Evolutionary conservation across 805 yeast species (phyloP), one percentile per base, ranked within the genome.

Genomic region (Wickerhamomyces canadensis): DNA sequence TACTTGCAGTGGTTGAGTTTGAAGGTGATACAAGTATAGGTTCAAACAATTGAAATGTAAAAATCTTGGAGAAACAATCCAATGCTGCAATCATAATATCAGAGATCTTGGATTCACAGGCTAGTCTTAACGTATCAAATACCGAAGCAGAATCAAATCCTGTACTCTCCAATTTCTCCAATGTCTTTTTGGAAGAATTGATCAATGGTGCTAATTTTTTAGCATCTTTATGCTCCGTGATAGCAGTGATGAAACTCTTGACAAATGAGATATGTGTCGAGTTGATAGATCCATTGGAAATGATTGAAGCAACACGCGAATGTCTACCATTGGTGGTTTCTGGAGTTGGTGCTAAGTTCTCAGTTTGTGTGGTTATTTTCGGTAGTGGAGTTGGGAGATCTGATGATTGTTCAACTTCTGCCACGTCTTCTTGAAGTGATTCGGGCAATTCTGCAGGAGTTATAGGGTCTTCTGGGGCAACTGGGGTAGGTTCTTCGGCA

Each of bases 51-150:
- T 87, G 82, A 55, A 85, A 86, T n/a, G 94, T 84, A 58, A 89
- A 85, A 15, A 88, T 69, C 58, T 89, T 93, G 37, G 95, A 84
- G 40, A 93, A 73, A 45, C 91, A 75, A 55, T 91, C 97, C 45
- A 91, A 68, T 1, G 97, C 87, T 31, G 73, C 68, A 14, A 81
- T 70, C 48, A 84, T 83, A 31, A 85, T 70, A 12, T 78, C 86
- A 25, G 69, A 67, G 41, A 73, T 76, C 19, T 77, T 65, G 11
- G 80, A 70, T 49, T 86, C 87, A 57, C 94, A 85, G 4, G 86
- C 76, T 10, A 78, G 58, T 51, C 86, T 73, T 50, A 91, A 67
- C 0, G 96, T 84, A 41, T 84, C 91, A 55, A 88, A 85, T 11
- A 91, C 69, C n/a, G 72, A 60, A 21, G 61, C 47, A 0, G 80